Percentiles rank a stretch among this genome's conserved stretches.
phyloP scores from a whole-genome alignment of 495 filamentous ascomycete species.

The Aspergillus wentii region DNA sequence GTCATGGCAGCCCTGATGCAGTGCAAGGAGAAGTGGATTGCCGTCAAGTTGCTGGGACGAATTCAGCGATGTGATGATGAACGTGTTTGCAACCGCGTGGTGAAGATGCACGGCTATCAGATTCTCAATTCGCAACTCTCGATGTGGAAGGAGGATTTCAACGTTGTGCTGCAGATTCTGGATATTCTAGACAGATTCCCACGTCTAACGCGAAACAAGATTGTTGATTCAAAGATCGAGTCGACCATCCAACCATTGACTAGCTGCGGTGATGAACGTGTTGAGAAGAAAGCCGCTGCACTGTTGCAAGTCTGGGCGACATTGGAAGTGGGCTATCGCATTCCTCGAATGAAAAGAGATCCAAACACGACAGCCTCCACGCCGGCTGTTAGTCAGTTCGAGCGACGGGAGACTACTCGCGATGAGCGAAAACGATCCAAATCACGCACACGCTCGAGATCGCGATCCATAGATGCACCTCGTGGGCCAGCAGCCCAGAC shows the following conservation, averaged over 20 bases:
- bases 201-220: slow-evolving; percentile 92
- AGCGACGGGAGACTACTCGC: slow-evolving; percentile 62
- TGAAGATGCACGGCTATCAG: slow-evolving; percentile 95
- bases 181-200: slow-evolving; percentile 87
- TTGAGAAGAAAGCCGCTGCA: slow-evolving; percentile 62
- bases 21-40: slow-evolving; percentile 99
- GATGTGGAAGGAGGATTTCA: slow-evolving; percentile 81
- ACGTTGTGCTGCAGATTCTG: slow-evolving; percentile 82
- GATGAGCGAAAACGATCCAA: slow-evolving; percentile 53
- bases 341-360: slow-evolving; percentile 76
- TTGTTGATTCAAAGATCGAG: slow-evolving; percentile 94
- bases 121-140: slow-evolving; percentile 83
- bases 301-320: slow-evolving; percentile 84
- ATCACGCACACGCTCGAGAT: slow-evolving; percentile 49
- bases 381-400: slow-evolving; percentile 53
- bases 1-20: slow-evolving; percentile 99
- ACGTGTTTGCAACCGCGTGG: slow-evolving; percentile 78
- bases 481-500: slow-evolving; percentile 47
- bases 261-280: slow-evolving; percentile 64
- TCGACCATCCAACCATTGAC: slow-evolving; percentile 68
- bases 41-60: slow-evolving; percentile 85
- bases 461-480: slow-evolving; percentile 48
- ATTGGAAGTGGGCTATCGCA: slow-evolving; percentile 88
- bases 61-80: slow-evolving; percentile 91
- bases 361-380: slow-evolving; percentile 45